A percentile compares a stretch with the other conserved stretches of the same genome.
Evolutionary conservation across 306 rosid genomes (phyloP).

Genomic region (Albizia julibrissin): DNA sequence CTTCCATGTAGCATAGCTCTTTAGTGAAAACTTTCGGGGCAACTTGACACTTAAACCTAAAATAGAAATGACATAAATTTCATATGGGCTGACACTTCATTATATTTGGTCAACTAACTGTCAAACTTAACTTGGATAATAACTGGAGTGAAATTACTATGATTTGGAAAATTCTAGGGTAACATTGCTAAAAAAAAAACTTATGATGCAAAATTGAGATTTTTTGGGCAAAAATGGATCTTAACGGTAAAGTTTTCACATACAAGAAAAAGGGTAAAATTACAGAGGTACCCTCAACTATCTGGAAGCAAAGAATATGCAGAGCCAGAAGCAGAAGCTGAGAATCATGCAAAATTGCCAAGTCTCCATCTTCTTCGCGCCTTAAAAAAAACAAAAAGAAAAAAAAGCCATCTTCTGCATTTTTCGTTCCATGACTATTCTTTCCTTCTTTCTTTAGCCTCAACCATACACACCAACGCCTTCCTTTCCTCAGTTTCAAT

Average conservation of each 20-base stretch:
- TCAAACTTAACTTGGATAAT: too few species aligned
- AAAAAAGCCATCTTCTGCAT: neutral
- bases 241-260: too few species aligned
- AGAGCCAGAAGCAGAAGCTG: neutral
- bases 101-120: too few species aligned
- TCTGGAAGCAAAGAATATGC: neutral
- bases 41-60: too few species aligned
- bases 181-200: too few species aligned
- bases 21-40: too few species aligned
- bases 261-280: neutral
- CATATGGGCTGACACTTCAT: too few species aligned
- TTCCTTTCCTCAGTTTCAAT: neutral
- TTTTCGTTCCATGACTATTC: neutral
- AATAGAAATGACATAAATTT: fast-evolving
- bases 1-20: too few species aligned
- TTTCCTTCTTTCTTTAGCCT: neutral
- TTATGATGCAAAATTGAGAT: too few species aligned
- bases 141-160: too few species aligned
- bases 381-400: neutral
- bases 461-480: neutral
- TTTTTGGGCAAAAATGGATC: too few species aligned
- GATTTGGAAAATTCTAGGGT: too few species aligned
- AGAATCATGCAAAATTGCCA: neutral
- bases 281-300: neutral
- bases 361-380: neutral